phyloP scores from a whole-genome alignment of 2,329 filamentous ascomycete species.

The Blastomyces emzantsi region DNA sequence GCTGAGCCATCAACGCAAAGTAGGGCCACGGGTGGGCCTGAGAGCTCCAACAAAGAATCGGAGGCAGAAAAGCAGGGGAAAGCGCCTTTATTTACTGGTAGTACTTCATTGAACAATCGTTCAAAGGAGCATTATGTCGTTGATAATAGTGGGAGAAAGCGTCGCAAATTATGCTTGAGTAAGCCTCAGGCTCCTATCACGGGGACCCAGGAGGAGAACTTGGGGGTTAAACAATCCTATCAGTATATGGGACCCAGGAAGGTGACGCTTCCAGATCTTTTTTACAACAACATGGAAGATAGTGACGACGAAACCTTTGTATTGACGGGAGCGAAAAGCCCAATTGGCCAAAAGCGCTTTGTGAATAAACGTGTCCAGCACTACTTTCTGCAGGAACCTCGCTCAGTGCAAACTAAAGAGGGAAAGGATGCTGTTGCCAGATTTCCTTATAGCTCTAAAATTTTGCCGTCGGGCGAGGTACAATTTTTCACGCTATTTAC shows the following conservation, averaged over 20 bases:
- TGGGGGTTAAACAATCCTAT: not conserved
- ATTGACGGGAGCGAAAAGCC: conserved; percentile 18
- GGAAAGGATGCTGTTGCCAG: conserved; percentile 21
- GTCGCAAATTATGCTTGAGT: conserved; percentile 22
- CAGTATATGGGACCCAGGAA: conserved; percentile 14
- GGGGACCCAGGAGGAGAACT: not conserved
- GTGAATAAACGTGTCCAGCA: conserved; percentile 25
- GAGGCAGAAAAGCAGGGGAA: not conserved
- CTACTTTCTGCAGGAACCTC: conserved; percentile 23
- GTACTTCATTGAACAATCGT: conserved; percentile 12
- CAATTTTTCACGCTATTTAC: conserved; percentile 26
- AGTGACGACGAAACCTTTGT: conserved; percentile 22
- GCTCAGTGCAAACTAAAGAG: conserved; percentile 17
- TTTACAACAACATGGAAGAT: conserved; percentile 32
- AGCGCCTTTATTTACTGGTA: not conserved
- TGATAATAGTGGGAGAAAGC: conserved; percentile 24
- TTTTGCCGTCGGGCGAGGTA: conserved; percentile 10
- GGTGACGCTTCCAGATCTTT: conserved; percentile 34
- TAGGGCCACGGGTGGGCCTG: not conserved
- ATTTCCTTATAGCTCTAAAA: conserved; percentile 21
- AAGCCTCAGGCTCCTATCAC: not conserved
- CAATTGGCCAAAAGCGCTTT: conserved; percentile 23
- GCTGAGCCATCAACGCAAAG: not conserved
- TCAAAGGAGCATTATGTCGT: conserved; percentile 21
- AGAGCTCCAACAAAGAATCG: conserved; percentile 1